A percentile compares a stretch with the other conserved stretches of the same genome.
These are phyloP conservation scores for Alternaria dauci DNA, from an alignment of 2,329 filamentous ascomycete genomes.

Conservation along the genomic window DNA sequence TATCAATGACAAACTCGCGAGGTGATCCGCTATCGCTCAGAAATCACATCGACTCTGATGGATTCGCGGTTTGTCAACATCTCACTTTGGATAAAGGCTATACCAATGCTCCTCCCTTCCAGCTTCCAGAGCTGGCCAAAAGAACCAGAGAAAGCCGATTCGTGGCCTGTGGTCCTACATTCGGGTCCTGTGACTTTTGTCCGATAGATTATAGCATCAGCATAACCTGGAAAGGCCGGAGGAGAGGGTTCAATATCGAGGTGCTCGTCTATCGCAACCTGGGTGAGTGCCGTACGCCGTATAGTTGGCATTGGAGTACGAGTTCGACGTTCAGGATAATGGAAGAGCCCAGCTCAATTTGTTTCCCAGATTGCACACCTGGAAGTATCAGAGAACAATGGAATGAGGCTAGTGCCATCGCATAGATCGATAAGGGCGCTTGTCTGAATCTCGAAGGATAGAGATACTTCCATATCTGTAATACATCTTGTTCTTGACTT, in stretches of 20 bases:
- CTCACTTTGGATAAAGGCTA: conserved; percentile 5
- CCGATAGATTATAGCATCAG: conserved; percentile 30
- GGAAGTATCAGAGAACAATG: conserved; percentile 28
- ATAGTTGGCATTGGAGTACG: conserved; percentile 24
- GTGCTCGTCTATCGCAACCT: conserved; percentile 22
- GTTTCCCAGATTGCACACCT: conserved; percentile 17
- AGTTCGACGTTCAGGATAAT: background rate
- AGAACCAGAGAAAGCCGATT: conserved; percentile 14
- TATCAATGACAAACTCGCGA: conserved; percentile 20
- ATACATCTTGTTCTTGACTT: too few species aligned
- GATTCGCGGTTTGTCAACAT: conserved; percentile 21
- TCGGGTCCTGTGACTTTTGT: conserved; percentile 30
- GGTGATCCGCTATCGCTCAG: conserved; percentile 20
- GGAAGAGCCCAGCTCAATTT: conserved; percentile 13
- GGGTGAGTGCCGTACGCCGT: conserved; percentile 31
- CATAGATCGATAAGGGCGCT: background rate
- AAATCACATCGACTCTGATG: conserved; percentile 10
- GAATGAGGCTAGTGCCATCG: conserved; percentile 22
- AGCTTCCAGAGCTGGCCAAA: conserved; percentile 25
- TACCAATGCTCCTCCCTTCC: conserved; percentile 3
- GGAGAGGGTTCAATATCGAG: conserved; percentile 22
- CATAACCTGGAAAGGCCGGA: conserved; percentile 21
- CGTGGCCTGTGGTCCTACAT: conserved; percentile 16
- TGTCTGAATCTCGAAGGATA: too few species aligned
- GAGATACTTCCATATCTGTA: too few species aligned